Percentiles rank a stretch among this genome's conserved stretches.
These are phyloP conservation scores for Glarea lozoyensis DNA, from an alignment of 495 filamentous ascomycete species.

Conservation along the genomic window DNA sequence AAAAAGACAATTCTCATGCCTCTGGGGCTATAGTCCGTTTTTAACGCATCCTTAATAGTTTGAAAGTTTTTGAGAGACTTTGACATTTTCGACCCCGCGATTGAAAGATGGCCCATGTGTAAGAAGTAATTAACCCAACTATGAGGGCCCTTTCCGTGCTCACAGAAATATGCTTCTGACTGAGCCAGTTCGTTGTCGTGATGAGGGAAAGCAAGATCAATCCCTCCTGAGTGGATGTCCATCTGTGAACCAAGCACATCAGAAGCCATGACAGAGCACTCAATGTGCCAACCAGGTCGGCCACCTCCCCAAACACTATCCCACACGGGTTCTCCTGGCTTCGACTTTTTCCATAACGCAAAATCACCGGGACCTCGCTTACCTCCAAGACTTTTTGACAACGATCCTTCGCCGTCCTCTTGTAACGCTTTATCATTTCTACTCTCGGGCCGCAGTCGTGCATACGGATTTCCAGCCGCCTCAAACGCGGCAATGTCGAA, in stretches of 20 bases:
- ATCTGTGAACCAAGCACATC: constrained; percentile 72
- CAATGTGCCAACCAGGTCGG: constrained; percentile 94
- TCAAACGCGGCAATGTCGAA: constrained; percentile 91
- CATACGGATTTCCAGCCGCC: constrained; percentile 71
- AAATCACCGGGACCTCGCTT: constrained; percentile 77
- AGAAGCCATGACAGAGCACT: constrained; percentile 95
- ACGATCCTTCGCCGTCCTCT: constrained; percentile 83
- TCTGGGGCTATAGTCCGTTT: constrained; percentile 66
- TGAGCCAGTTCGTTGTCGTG: constrained; percentile 96
- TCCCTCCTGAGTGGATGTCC: constrained; percentile 90
- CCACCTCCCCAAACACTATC: constrained; percentile 77
- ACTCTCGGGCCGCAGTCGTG: constrained; percentile 79
- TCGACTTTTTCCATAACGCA: constrained; percentile 89
- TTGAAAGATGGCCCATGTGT: constrained; percentile 91
- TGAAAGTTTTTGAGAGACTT: constrained; percentile 96
- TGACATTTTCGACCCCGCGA: constrained; percentile 88
- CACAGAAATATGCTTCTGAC: constrained; percentile 75
- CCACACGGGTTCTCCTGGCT: constrained; percentile 90
- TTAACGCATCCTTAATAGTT: constrained; percentile 81
- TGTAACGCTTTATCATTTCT: constrained; percentile 71
- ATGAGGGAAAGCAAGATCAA: constrained; percentile 91
- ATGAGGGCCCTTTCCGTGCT: constrained; percentile 32
- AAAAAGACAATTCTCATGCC: constrained; percentile 81
- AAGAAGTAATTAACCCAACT: constrained; percentile 71
- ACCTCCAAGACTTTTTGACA: constrained; percentile 56